Evolutionary conservation across 2,329 filamentous ascomycete species (phyloP), one percentile per base, ranked within the genome.

Genomic region (Raffaelea albimanens): DNA sequence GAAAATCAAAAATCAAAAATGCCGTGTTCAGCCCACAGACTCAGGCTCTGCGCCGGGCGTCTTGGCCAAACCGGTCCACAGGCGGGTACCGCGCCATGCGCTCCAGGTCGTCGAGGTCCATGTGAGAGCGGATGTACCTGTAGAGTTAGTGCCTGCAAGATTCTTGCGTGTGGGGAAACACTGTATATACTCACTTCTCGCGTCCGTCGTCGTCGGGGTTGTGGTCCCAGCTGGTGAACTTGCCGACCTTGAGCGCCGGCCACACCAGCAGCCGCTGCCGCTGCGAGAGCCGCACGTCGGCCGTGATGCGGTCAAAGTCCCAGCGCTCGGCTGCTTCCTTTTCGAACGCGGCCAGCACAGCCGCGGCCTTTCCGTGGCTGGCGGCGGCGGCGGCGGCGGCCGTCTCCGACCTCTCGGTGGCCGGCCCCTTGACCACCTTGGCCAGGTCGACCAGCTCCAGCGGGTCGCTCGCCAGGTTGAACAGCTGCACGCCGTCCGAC

Each of bases 81-180:
- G 74, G 67, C 0, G 87, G 87, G 66, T 73, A 93, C 40, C 87
- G 76, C 38, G 87, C 86, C 52, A 78, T 78, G 48, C 85, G 76
- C 69, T 93, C 87, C 7, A 93, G 72, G 48, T 89, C 84, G 59
- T 93, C 87, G 1, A 93, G 76, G 18, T 85, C 82, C 57, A 89
- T 83, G 60, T 86, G 83, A 31, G 83, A 87, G 48, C 90, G 85
- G 58, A 96, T 94, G 65, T 91, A 94, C 65, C 86, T 86, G 44
- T 13, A 11, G 31, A 8, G 31, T 45, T 22, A 42, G 29, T 29
- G 25, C 25, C 25, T 29, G 25, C 13, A 13, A 13, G 25, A 7
- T 29, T 7, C 25, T 7, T 13, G 25, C 10, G 14, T 18, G 7
- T 3, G 14, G 29, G 8, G 8, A 21, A 25, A 21, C 20, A 10